Conservation (phyloP, 495 filamentous ascomycete genomes). For the Wilcoxina mikolae region DNA sequence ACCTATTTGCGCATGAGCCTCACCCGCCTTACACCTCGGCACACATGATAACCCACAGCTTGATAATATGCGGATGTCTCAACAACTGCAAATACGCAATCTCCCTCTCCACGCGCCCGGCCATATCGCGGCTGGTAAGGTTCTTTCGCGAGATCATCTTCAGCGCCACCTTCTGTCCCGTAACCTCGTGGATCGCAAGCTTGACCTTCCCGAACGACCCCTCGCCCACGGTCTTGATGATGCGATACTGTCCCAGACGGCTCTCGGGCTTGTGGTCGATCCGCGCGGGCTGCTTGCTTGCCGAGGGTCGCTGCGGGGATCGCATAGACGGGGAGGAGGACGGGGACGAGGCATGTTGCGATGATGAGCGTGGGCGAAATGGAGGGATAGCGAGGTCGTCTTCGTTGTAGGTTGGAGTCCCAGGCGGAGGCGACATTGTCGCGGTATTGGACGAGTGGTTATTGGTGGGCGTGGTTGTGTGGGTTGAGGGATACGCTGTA, state of each 20-base stretch:
- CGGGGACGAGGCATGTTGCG: not conserved
- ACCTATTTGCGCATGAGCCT: conserved; percentile 38
- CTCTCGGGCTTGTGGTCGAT: conserved; percentile 39
- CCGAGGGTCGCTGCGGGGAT: conserved; percentile 11
- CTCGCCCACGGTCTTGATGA: conserved; percentile 82
- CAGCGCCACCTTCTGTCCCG: conserved; percentile 82
- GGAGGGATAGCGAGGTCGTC: conserved; percentile 37
- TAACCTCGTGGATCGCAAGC: conserved; percentile 78
- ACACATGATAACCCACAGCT: conserved; percentile 49
- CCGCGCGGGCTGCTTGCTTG: conserved; percentile 9
- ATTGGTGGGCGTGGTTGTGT: not conserved
- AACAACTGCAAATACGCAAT: conserved; percentile 95
- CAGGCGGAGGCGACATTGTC: conserved; percentile 2
- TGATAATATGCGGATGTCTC: conserved; percentile 96
- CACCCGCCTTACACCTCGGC: not conserved
- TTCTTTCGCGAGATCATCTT: conserved; percentile 96
- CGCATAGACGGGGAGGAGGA: not conserved
- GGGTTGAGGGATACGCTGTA: not conserved
- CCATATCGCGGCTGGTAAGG: conserved; percentile 90
- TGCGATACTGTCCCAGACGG: conserved; percentile 77
- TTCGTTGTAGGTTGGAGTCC: conserved; percentile 20
- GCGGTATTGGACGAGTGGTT: not conserved
- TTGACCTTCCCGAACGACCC: conserved; percentile 98
- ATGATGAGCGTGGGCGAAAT: conserved; percentile 34
- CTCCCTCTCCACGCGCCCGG: conserved; percentile 88